Conservation (phyloP, 768 basidiomycete species). For the Boletus patriciae region DNA sequence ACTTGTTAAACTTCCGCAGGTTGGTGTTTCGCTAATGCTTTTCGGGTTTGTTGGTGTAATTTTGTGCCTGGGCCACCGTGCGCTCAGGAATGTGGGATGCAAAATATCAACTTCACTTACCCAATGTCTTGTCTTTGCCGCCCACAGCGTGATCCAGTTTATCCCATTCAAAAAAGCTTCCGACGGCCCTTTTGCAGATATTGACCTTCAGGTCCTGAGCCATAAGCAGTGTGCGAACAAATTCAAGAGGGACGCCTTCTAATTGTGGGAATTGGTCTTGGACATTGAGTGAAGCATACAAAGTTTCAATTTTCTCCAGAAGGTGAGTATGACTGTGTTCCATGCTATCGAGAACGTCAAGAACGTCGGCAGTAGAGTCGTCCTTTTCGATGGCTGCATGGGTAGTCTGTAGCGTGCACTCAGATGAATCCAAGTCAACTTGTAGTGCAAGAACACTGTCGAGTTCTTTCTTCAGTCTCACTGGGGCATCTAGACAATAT, state of each 20-base stretch:
- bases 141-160: neutral
- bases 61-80: conserved; percentile 15
- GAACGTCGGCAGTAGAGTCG: neutral
- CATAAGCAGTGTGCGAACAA: neutral
- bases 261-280: neutral
- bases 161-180: neutral
- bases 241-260: neutral
- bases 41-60: neutral
- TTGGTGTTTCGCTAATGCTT: neutral
- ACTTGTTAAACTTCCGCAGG: conserved; percentile 30
- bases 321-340: neutral
- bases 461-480: too few relatives aligned
- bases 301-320: neutral
- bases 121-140: conserved; percentile 20
- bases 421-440: conserved; percentile 3
- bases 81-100: too few relatives aligned
- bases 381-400: too few relatives aligned
- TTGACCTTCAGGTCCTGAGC: neutral
- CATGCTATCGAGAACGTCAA: neutral
- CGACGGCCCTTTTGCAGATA: neutral
- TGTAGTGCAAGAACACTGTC: conserved; percentile 17
- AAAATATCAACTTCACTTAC: too few relatives aligned
- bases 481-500: too few relatives aligned
- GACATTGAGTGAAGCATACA: neutral
- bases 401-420: too few relatives aligned